phyloP scores from a whole-genome alignment of 164 flowering plant genomes.

The Euptelea pleiosperma region DNA sequence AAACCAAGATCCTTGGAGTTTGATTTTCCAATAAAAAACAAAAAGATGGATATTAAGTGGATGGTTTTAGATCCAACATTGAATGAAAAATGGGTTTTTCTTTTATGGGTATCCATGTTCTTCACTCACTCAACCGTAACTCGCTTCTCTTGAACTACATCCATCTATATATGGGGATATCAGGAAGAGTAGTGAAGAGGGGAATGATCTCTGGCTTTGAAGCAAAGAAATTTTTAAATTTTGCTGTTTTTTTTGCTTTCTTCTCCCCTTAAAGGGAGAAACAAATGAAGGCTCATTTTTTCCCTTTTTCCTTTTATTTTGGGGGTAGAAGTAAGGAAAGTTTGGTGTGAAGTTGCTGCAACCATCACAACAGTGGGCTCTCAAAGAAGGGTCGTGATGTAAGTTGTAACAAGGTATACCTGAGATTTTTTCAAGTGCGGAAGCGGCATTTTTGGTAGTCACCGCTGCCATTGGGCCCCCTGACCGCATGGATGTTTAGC shows the following conservation, averaged over 20 bases:
- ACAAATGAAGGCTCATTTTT: neutral
- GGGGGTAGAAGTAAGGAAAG: no score
- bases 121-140: neutral
- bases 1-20: slow-evolving; percentile 10
- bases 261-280: neutral
- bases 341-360: slow-evolving; percentile 1
- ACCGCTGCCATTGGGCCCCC: no score
- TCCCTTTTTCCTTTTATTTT: no score
- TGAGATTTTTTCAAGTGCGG: no score
- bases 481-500: no score
- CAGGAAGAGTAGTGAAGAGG: slow-evolving; percentile 25
- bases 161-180: slow-evolving; percentile 19
- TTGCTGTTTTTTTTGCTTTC: neutral
- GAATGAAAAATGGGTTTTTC: neutral
- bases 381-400: no score
- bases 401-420: no score
- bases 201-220: slow-evolving; percentile 33
- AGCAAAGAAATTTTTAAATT: slow-evolving; percentile 40
- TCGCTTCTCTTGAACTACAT: neutral
- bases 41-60: slow-evolving; percentile 11
- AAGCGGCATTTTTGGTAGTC: no score
- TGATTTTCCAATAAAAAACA: slow-evolving; percentile 17
- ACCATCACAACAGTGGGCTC: no score
- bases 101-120: slow-evolving; percentile 24
- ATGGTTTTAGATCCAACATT: slow-evolving; percentile 4